Percentiles rank a stretch among this genome's conserved stretches.
Conservation (phyloP, 2,329 filamentous ascomycete species). For the Fusarium poae region DNA sequence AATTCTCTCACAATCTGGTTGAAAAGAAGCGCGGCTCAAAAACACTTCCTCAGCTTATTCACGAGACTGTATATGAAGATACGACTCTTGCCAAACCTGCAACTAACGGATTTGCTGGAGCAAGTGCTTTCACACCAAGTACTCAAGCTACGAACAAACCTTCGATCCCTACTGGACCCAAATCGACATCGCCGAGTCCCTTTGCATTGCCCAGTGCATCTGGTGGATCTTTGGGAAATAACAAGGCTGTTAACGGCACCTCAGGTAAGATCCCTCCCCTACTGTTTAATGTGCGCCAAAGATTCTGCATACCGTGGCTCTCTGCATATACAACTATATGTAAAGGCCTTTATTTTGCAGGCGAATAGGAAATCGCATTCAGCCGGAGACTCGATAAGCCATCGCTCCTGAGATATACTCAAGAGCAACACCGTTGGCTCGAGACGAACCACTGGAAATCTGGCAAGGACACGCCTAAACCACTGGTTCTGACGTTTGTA, state of each 20-base stretch:
- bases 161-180: conserved; percentile 15
- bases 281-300: conserved; percentile 43
- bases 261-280: conserved; percentile 46
- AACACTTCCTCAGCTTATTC: conserved; percentile 67
- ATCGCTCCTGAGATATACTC: conserved; percentile 34
- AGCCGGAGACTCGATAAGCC: conserved; percentile 48
- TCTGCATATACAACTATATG: conserved; percentile 24
- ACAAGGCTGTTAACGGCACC: conserved; percentile 26
- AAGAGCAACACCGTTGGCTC: conserved; percentile 41
- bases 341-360: conserved; percentile 33
- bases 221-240: conserved; percentile 17
- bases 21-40: conserved; percentile 69
- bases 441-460: conserved; percentile 49
- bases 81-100: conserved; percentile 18
- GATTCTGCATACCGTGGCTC: conserved; percentile 43
- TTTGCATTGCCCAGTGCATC: conserved; percentile 31
- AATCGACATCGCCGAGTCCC: conserved; percentile 20
- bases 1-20: conserved; percentile 68
- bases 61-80: conserved; percentile 65
- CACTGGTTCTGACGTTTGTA: conserved; percentile 50
- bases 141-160: conserved; percentile 17
- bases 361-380: conserved; percentile 45
- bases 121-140: conserved; percentile 50
- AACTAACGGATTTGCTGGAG: conserved; percentile 41
- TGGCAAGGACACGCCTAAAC: conserved; percentile 46